Conservation (phyloP, 352 stramenopile genomes). For the Phytophthora chlamydospora region DNA sequence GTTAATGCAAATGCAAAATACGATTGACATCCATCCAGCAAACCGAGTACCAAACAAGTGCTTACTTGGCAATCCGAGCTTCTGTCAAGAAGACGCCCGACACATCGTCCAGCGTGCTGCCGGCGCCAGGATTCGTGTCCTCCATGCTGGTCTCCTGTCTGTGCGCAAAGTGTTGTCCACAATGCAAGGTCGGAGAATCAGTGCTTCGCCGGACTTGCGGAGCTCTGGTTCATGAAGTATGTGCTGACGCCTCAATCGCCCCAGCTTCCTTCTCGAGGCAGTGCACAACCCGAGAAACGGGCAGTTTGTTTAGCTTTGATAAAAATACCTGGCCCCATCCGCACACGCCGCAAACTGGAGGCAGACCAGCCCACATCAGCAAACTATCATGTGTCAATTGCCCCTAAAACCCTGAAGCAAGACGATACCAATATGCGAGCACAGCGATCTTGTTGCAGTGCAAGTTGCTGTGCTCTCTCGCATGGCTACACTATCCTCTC, state of each 20-base stretch:
- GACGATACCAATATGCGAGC: too few species aligned
- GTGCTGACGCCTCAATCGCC: not conserved
- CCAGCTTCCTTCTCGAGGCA: constrained; percentile 12
- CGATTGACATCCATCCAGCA: not conserved
- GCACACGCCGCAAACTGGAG: not conserved
- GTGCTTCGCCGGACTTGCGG: not conserved
- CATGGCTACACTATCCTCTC: not conserved
- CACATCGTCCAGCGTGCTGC: constrained; percentile 49
- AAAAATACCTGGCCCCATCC: constrained; percentile 36
- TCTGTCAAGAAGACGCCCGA: constrained; percentile 80
- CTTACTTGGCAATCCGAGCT: constrained; percentile 61
- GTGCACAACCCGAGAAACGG: constrained; percentile 8
- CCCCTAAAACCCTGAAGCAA: too few species aligned
- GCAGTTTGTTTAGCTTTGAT: constrained; percentile 12
- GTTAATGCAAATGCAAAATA: constrained; percentile 4
- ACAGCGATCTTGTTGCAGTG: too few species aligned
- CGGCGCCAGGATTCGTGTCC: constrained; percentile 28
- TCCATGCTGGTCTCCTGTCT: constrained; percentile 16
- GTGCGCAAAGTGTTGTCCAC: too few species aligned
- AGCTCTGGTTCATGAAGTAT: constrained; percentile 20
- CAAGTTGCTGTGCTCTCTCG: not conserved
- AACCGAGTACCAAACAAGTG: not conserved
- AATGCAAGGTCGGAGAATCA: not conserved
- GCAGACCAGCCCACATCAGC: too few species aligned
- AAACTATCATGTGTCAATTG: too few species aligned